Conservation (phyloP, 2,329 filamentous ascomycete genomes). For the Fusarium sp. region DNA sequence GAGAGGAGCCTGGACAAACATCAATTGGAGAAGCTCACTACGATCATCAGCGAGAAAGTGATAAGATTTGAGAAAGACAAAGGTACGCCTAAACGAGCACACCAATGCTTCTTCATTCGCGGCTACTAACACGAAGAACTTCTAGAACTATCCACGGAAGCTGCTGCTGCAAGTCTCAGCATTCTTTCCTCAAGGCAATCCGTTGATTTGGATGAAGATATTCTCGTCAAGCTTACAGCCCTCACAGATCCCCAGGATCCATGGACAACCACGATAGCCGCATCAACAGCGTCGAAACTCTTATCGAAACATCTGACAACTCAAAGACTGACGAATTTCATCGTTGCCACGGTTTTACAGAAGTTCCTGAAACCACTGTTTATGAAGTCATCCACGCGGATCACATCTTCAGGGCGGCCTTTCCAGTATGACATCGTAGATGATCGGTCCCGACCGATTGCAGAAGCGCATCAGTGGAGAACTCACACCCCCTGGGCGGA, state of each 20-base stretch:
- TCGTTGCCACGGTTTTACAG: constrained; percentile 68
- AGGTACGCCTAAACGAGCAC: background rate
- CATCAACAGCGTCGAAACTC: constrained; percentile 47
- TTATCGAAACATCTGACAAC: constrained; percentile 45
- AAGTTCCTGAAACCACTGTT: constrained; percentile 76
- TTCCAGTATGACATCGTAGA: constrained; percentile 34
- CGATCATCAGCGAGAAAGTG: background rate
- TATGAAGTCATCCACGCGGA: constrained; percentile 61
- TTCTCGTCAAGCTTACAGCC: constrained; percentile 48
- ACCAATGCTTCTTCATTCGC: background rate
- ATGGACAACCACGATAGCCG: constrained; percentile 53
- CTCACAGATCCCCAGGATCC: constrained; percentile 47
- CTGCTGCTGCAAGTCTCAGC: constrained; percentile 44
- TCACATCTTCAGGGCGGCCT: constrained; percentile 47
- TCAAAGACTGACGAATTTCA: constrained; percentile 49
- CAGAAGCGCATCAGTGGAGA: constrained; percentile 41
- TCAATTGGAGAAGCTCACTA: background rate
- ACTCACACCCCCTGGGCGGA: constrained; percentile 31
- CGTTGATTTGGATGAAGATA: constrained; percentile 17
- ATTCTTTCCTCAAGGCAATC: constrained; percentile 33
- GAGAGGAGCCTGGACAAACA: background rate
- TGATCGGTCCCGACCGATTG: background rate
- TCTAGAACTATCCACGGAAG: constrained; percentile 36
- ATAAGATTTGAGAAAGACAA: background rate
- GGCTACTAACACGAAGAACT: background rate